Base-by-base conservation (phyloP, 148 eudicot genomes). In the Linanthus parryae region DNA sequence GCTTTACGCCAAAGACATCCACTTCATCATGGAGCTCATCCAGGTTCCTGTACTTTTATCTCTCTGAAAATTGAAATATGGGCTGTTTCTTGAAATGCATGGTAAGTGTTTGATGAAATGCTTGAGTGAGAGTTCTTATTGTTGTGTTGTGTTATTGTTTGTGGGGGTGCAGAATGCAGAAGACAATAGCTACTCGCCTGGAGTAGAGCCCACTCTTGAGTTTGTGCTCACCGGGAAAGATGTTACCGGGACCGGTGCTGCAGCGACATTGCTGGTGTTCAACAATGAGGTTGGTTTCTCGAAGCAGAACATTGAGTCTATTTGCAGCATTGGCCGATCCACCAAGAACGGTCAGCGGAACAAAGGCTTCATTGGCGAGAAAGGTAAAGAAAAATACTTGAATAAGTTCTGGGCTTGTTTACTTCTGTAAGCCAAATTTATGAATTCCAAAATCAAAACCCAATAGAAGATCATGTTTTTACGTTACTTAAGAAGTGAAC, bases 241-340 rank as follows among this genome's bases (percentile, higher is more conserved):
- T 40, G 67, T 85, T 29, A 82, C 89, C 0, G 69, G 35, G 8
- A 79, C 85, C 2, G 85, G 85, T 19, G 85, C 85, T 47, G 61
- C 72, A 2, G 73, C 85, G 3, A 85, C 95, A 8, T 59, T 85
- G 58, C 34, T 85, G 39, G 63, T 85, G 1, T 82, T 85, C 48
- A 85, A 82, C 55, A 85, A 85, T 10, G 89, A 85, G 55, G 71
- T 43, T 37, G 95, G 95, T 0, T 85, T 85, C 58, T 73, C 81
- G 1, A 44, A 56, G 2, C 69, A 35, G 15, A 52, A 52, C 29
- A 36, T 52, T 11, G 57, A 52, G 28, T 52, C 57, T 1, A 52
- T 52, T 34, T 52, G 57, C 22, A 43, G 41, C 11, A 13, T 52
- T 14, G 57, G 57, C 5, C 36, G 57, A 28, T 52, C 57, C 2